Percentiles rank a stretch among this genome's conserved stretches.
These are phyloP conservation scores for Cephalotrichum gorgonifer DNA, from an alignment of 2,329 filamentous ascomycete species.

Conservation along the genomic window DNA sequence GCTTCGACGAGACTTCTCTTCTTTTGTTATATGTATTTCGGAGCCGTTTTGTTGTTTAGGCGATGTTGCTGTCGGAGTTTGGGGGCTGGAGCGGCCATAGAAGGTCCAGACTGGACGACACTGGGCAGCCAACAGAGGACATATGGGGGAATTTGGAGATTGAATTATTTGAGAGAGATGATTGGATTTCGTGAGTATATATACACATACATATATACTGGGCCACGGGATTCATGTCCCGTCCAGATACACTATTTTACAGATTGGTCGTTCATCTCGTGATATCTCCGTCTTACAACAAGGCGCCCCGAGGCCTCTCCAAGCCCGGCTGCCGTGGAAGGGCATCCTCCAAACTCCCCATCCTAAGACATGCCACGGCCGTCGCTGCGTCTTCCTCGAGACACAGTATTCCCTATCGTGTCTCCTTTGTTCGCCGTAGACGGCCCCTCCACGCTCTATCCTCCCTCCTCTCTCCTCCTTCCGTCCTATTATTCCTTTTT, in stretches of 20 bases:
- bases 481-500: constrained; percentile 6
- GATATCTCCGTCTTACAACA: not conserved
- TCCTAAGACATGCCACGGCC: no score
- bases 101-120: not conserved
- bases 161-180: not conserved
- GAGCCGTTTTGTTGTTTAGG: no score
- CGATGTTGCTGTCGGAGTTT: not conserved
- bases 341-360: no score
- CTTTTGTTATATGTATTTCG: no score
- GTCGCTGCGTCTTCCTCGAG: not conserved
- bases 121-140: not conserved
- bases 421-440: not conserved
- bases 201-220: not conserved
- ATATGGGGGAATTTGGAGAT: not conserved
- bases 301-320: not conserved
- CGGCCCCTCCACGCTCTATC: not conserved
- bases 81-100: not conserved
- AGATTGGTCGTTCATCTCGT: not conserved
- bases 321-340: not conserved
- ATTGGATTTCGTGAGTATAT: not conserved
- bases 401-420: not conserved
- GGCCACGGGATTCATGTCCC: not conserved
- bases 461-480: not conserved
- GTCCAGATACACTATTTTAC: constrained; percentile 1
- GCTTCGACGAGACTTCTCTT: not conserved